A percentile compares a stretch with the other conserved stretches of the same genome.
Conservation (phyloP, 495 filamentous ascomycete species). For the Lasiosphaeria miniovina region DNA sequence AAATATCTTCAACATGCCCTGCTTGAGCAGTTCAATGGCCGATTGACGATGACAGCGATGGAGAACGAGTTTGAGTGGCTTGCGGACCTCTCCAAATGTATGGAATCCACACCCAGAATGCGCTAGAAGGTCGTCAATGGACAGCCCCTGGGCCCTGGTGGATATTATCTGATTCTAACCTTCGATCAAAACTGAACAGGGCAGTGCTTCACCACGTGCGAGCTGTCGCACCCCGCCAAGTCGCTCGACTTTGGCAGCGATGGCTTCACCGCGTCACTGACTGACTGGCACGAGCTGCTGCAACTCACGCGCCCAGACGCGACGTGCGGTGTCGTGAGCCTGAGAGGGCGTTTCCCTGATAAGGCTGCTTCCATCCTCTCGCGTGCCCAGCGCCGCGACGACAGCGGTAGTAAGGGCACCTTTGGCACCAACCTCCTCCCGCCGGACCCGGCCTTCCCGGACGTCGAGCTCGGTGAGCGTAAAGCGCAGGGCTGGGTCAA, state of each 20-base stretch:
- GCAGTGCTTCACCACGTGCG: slow-evolving; percentile 17
- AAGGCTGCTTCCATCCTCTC: slow-evolving; percentile 16
- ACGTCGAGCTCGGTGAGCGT: slow-evolving; percentile 10
- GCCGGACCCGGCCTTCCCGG: not conserved
- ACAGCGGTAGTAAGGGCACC: slow-evolving; percentile 5
- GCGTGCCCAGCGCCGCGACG: slow-evolving; percentile 12
- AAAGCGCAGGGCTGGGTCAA: slow-evolving; percentile 20
- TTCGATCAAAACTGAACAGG: slow-evolving; percentile 5
- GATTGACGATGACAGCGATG: not conserved
- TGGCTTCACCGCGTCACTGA: slow-evolving; percentile 17
- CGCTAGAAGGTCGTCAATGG: not conserved
- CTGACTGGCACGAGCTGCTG: slow-evolving; percentile 16
- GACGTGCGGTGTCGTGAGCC: slow-evolving; percentile 15
- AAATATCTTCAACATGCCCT: not conserved
- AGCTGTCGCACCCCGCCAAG: slow-evolving; percentile 12
- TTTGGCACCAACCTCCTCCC: slow-evolving; percentile 12
- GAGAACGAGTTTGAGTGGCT: slow-evolving; percentile 12
- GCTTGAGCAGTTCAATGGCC: not conserved
- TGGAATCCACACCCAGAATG: too few species aligned
- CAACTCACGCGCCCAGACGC: slow-evolving; percentile 18
- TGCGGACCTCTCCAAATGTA: slow-evolving; percentile 12
- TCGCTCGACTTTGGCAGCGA: slow-evolving; percentile 16
- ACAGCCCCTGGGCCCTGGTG: not conserved
- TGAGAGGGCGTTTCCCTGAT: slow-evolving; percentile 15
- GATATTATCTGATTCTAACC: not conserved